A percentile compares a stretch with the other conserved stretches of the same genome.
Conservation (phyloP, 345 rosid genomes). For the Hevea brasiliensis region DNA sequence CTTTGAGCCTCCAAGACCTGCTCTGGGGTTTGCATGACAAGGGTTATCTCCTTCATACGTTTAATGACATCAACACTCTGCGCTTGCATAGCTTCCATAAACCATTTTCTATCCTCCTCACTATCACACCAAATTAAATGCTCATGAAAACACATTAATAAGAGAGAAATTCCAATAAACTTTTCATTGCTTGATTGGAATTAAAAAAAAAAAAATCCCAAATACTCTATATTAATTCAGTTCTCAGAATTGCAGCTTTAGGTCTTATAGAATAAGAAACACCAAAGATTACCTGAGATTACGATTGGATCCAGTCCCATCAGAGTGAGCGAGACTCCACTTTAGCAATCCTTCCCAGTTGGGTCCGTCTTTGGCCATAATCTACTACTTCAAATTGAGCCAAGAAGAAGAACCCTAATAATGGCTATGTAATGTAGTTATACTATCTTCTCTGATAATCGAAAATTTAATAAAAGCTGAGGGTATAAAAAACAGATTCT, state of each 20-base stretch:
- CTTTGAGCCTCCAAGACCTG: constrained; percentile 74
- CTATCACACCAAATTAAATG: constrained; percentile 28
- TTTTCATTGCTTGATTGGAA: neutral
- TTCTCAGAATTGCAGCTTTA: neutral
- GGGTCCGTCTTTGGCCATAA: constrained; percentile 77
- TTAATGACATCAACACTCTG: constrained; percentile 65
- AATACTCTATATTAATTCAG: neutral
- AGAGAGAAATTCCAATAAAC: too few species aligned
- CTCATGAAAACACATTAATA: neutral
- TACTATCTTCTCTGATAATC: neutral
- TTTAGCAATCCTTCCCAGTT: constrained; percentile 92
- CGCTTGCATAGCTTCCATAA: constrained; percentile 93
- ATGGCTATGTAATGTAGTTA: neutral
- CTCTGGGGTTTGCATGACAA: constrained; percentile 75
- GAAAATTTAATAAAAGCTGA: neutral
- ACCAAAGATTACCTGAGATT: constrained; percentile 47
- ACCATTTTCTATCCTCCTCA: constrained; percentile 93
- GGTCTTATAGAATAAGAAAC: neutral
- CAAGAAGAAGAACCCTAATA: neutral
- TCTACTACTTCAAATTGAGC: too few species aligned
- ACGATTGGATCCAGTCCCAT: constrained; percentile 58
- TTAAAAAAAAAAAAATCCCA: neutral
- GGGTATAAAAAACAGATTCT: too few species aligned
- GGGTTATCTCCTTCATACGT: constrained; percentile 84
- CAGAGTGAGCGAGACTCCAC: constrained; percentile 91